A percentile compares a stretch with the other conserved stretches of the same genome.
Conservation (phyloP, 179 eudicot species). For the Silene coronaria region DNA sequence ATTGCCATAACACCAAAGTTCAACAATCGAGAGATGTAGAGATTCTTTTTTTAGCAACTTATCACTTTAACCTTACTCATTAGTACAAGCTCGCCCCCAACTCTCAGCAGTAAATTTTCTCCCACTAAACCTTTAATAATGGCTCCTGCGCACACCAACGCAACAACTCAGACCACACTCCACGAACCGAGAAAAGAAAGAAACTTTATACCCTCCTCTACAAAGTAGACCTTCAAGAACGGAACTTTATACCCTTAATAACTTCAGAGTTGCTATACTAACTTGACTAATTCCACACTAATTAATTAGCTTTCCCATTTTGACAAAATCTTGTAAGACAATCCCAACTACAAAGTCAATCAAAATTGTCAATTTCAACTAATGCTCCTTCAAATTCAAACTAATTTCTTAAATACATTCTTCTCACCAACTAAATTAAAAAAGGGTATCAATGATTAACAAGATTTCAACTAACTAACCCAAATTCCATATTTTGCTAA, state of each 20-base stretch:
- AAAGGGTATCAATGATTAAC: slow-evolving; percentile 6
- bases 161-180: neutral
- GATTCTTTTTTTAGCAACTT: too few relatives aligned
- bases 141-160: neutral
- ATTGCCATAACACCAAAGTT: neutral
- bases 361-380: slow-evolving; percentile 20
- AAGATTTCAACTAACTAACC: slow-evolving; percentile 2
- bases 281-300: slow-evolving; percentile 26
- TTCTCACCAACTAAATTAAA: slow-evolving; percentile 9
- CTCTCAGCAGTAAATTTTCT: neutral
- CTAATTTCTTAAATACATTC: slow-evolving; percentile 15
- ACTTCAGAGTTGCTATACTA: neutral
- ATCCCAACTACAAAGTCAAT: slow-evolving; percentile 17
- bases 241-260: neutral
- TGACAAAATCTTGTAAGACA: neutral
- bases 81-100: neutral
- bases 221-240: neutral
- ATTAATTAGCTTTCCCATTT: slow-evolving; percentile 7
- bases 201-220: neutral
- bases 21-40: neutral
- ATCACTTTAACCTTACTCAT: neutral
- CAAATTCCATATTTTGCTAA: neutral
- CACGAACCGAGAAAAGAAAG: neutral
- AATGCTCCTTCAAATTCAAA: slow-evolving; percentile 14
- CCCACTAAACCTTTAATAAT: too few relatives aligned